These are phyloP conservation scores for Entamoeba invadens DNA, from an alignment of 208 protist genomes.

Conservation along the genomic window DNA sequence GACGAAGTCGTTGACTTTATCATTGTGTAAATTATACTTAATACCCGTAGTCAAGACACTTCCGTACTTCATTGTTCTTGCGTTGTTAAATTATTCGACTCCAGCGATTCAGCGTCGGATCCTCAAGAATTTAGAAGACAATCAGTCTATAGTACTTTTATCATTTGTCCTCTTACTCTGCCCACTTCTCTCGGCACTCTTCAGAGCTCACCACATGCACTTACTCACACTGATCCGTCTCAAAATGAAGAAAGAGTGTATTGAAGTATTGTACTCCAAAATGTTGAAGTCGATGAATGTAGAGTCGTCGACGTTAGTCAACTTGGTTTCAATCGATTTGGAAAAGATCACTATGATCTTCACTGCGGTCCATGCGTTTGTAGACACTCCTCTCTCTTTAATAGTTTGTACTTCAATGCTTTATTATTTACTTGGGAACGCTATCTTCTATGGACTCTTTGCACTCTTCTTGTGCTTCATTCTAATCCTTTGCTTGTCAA, in stretches of 20 bases:
- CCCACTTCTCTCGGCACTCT: not conserved
- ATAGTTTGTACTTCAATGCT: constrained; percentile 35
- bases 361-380: not conserved
- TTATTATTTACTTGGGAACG: constrained; percentile 26
- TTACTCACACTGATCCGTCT: not conserved
- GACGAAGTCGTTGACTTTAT: not conserved
- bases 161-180: not conserved
- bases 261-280: not conserved
- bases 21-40: not conserved
- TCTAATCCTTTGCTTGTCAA: constrained; percentile 25
- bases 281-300: not conserved
- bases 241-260: not conserved
- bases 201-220: not conserved
- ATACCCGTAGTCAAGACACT: not conserved
- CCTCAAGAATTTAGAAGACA: not conserved
- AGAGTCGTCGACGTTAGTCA: not conserved
- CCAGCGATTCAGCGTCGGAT: not conserved
- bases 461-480: constrained; percentile 39
- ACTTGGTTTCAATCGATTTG: not conserved
- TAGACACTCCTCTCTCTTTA: constrained; percentile 37
- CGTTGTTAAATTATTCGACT: not conserved
- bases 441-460: constrained; percentile 36
- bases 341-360: not conserved
- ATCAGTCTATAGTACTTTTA: not conserved
- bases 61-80: not conserved